Evolutionary conservation across 257 asterid genomes (phyloP), one percentile per base, ranked within the genome.

Genomic region (Echium plantagineum): DNA sequence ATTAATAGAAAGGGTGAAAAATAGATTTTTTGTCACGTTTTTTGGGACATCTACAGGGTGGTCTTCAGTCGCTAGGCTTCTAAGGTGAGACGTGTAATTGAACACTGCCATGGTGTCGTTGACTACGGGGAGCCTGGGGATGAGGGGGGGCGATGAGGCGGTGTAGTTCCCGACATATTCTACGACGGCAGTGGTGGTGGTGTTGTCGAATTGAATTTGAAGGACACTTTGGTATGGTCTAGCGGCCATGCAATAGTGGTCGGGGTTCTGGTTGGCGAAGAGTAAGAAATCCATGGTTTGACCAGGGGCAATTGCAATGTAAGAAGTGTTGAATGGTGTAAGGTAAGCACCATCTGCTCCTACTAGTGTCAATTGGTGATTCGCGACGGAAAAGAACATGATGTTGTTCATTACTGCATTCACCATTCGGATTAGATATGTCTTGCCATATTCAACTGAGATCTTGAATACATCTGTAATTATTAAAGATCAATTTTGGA

Each of bases 181-280:
- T 0, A 84, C 0, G 1, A 69, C 69, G 2, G 80, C 86, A 0
- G 89, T 79, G 31, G 86, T 77, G 16, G 73, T 84, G 0, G 63
- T 32, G 68, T 68, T 66, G 68, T 52, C 72, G 6, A 24, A 63
- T 3, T 31, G 0, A 38, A 15, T 21, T 15, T 59, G 62, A 0
- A 66, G 58, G 15, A n/a, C 61, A 4, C 62, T 38, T 2, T 32
- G 66, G 7, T 73, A 78, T 7, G 66, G 84, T n/a, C 74, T 64
- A 7, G 83, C 58, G 2, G 88, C 93, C 82, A 84, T 79, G 81
- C 79, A 79, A 32, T 84, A 84, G 61, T 66, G 86, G 30, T 77
- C 56, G 5, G 82, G 86, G 21, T 15, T 52, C 58, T 84, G 86
- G 65, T 84, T 66, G 8, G 88, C 86, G 15, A 65, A 24, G 1